Percentiles rank a stretch among this genome's conserved stretches.
These are phyloP conservation scores for Gastrolobium bilobum DNA, from an alignment of 306 rosid species.

Conservation along the genomic window DNA sequence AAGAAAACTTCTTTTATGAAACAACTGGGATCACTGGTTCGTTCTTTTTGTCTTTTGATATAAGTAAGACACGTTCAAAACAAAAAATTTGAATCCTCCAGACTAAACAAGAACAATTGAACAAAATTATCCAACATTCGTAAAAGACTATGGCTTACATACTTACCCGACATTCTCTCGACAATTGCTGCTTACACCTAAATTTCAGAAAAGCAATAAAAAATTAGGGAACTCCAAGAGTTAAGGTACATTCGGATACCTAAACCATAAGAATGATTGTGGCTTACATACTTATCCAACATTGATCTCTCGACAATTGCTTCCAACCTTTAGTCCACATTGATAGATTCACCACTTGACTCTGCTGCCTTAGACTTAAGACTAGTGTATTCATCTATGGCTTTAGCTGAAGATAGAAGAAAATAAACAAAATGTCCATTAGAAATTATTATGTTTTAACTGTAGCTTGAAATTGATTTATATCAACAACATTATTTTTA, in stretches of 20 bases:
- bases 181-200: too few relatives aligned
- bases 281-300: constrained; percentile 84
- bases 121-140: too few relatives aligned
- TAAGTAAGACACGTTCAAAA: too few relatives aligned
- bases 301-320: constrained; percentile 96
- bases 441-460: constrained; percentile 2
- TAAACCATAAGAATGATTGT: constrained; percentile 3
- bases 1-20: too few relatives aligned
- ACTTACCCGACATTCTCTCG: too few relatives aligned
- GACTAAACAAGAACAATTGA: too few relatives aligned
- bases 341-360: constrained; percentile 66
- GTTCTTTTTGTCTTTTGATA: too few relatives aligned
- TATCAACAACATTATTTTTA: not conserved
- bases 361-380: constrained; percentile 85
- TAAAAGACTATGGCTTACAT: too few relatives aligned
- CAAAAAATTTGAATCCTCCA: too few relatives aligned
- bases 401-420: constrained; percentile 80
- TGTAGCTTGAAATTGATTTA: not conserved
- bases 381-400: constrained; percentile 95
- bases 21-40: too few relatives aligned
- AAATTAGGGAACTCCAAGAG: constrained; percentile 17
- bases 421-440: constrained; percentile 38
- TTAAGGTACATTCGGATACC: constrained; percentile 3
- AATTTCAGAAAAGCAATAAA: constrained; percentile 36
- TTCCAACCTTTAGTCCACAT: constrained; percentile 89